Evolutionary conservation across 2,329 filamentous ascomycete genomes (phyloP), one percentile per base, ranked within the genome.

Genomic region (Aspergillus quadrilineatus): DNA sequence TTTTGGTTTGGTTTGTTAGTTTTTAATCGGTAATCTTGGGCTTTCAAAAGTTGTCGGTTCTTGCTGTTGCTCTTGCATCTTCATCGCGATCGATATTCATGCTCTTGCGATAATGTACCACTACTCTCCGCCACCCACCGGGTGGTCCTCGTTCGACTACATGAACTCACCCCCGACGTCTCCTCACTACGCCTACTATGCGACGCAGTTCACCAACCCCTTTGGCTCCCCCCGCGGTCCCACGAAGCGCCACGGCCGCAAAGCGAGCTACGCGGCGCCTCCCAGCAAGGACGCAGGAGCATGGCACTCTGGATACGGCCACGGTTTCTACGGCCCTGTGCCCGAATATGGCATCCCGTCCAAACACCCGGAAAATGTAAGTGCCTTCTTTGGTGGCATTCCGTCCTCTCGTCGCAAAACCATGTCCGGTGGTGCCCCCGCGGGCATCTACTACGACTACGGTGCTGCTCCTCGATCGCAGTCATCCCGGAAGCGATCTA

Each of bases 331-430:
- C 65, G 76, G 80, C 47, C 59, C 71, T 50, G 73, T 72, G 65
- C 74, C 75, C 67, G 73, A 80, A 72, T 73, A 82, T 78, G 72
- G 78, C 77, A 72, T 79, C 60, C 75, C 77, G 75, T 77, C 81
- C 69, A 78, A 77, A 71, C 79, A 82, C 73, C 39, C 39, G n/a
- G 83, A 86, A 75, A 81, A 83, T 86, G 85, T 87, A 86, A 87
- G 85, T 87, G 80, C 79, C 80, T 81, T 77, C 75, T 73, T 70
- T 69, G 73, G 73, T 70, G 73, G 67, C 62, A 67, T 68, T 65
- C 64, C 55, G 55, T 46, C 55, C 26, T 50, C 68, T 70, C 79
- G 79, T 69, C 75, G 69, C 64, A 75, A 75, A 69, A 80, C 80
- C 67, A 79, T 79, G 70, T 76, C 76, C 68, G 69, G 67, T 68